These are phyloP conservation scores for Phytophthora pinifolia DNA, from an alignment of 352 stramenopile genomes.

Conservation along the genomic window DNA sequence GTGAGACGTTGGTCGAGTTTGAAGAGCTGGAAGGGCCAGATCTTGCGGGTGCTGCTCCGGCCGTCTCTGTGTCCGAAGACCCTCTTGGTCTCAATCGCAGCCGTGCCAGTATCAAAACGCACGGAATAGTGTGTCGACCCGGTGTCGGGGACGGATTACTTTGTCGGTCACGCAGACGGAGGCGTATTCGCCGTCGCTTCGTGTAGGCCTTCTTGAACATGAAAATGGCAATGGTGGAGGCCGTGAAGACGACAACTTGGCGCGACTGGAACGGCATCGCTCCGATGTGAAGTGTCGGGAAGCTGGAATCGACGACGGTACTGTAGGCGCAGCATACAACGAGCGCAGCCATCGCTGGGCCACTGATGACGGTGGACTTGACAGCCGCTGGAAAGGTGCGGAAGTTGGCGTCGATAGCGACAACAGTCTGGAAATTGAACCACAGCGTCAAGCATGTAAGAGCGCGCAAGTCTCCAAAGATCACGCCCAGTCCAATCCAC, in stretches of 20 bases:
- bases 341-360: too few species aligned
- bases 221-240: conserved; percentile 26
- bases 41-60: too few species aligned
- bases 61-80: neutral
- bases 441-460: too few species aligned
- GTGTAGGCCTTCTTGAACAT: conserved; percentile 21
- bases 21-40: too few species aligned
- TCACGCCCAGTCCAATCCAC: conserved; percentile 16
- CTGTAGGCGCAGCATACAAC: conserved; percentile 17
- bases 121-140: conserved; percentile 15
- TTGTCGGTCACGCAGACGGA: too few species aligned
- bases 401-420: too few species aligned
- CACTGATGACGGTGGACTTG: too few species aligned
- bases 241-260: conserved; percentile 23
- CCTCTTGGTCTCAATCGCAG: conserved; percentile 1
- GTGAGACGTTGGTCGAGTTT: too few species aligned
- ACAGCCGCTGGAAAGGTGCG: too few species aligned
- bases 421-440: too few species aligned
- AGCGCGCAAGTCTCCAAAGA: too few species aligned
- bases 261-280: conserved; percentile 7
- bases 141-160: neutral
- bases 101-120: conserved; percentile 18
- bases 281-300: conserved; percentile 4
- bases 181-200: too few species aligned
- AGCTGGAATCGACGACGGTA: conserved; percentile 11